These are phyloP conservation scores for Mariannaea elegans DNA, from an alignment of 2,329 filamentous ascomycete species.

Conservation along the genomic window DNA sequence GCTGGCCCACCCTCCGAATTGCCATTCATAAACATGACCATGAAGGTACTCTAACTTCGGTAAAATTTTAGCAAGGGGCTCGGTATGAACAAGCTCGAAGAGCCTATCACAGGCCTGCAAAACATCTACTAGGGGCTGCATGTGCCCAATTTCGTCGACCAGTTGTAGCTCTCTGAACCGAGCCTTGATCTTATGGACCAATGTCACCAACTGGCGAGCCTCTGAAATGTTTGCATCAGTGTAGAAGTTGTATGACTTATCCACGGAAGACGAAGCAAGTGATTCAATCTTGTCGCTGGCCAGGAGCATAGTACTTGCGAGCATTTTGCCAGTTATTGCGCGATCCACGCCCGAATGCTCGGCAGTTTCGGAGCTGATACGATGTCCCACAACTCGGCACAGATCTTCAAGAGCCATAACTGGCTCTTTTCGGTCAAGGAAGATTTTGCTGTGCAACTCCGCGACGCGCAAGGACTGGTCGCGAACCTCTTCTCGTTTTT, in stretches of 20 bases:
- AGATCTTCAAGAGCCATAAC: slow-evolving; percentile 54
- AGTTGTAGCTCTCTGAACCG: slow-evolving; percentile 78
- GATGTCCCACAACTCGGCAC: slow-evolving; percentile 54
- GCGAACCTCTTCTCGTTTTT: slow-evolving; percentile 54
- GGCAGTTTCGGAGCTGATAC: slow-evolving; percentile 43
- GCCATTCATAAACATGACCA: slow-evolving; percentile 89
- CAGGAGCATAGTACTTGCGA: slow-evolving; percentile 72
- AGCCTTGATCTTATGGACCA: slow-evolving; percentile 74
- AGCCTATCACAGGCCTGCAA: slow-evolving; percentile 78
- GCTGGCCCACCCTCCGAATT: slow-evolving; percentile 85
- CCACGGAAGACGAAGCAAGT: slow-evolving; percentile 50
- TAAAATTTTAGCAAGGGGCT: slow-evolving; percentile 87
- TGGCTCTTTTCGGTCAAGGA: slow-evolving; percentile 54
- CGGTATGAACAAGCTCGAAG: slow-evolving; percentile 77
- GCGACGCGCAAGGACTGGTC: slow-evolving; percentile 69
- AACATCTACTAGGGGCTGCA: slow-evolving; percentile 82
- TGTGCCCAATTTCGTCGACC: slow-evolving; percentile 73
- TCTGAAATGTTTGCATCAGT: slow-evolving; percentile 80
- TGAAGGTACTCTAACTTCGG: slow-evolving; percentile 90
- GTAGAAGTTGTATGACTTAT: slow-evolving; percentile 83
- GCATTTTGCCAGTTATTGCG: slow-evolving; percentile 60
- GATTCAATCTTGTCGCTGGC: slow-evolving; percentile 68
- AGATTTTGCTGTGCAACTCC: slow-evolving; percentile 65
- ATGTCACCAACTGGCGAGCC: slow-evolving; percentile 74
- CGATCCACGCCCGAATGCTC: slow-evolving; percentile 43